Conservation (phyloP, 805 yeast genomes). For the Spathaspora boniae region DNA sequence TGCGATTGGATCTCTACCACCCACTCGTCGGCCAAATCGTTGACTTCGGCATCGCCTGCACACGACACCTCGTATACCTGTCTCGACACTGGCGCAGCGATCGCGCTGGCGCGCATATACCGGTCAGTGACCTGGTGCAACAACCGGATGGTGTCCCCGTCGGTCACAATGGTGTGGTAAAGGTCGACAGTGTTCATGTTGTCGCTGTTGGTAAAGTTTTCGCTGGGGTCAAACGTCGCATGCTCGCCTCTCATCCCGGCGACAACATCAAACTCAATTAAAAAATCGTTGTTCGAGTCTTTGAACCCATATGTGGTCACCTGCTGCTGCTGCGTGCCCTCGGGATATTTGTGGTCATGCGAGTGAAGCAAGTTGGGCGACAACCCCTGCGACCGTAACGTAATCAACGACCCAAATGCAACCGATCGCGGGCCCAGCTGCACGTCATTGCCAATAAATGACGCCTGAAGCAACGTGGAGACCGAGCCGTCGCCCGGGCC, state of each 20-base stretch:
- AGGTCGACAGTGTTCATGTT: slow-evolving; percentile 7
- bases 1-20: slow-evolving; percentile 75
- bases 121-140: slow-evolving; percentile 68
- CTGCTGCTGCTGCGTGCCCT: slow-evolving; percentile 92
- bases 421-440: slow-evolving; percentile 64
- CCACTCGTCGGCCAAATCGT: slow-evolving; percentile 91
- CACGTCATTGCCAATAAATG: slow-evolving; percentile 65
- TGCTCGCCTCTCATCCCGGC: slow-evolving; percentile 24
- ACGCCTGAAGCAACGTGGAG: slow-evolving; percentile 86
- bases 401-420: slow-evolving; percentile 58
- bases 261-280: slow-evolving; percentile 53
- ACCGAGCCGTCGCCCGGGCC: slow-evolving; percentile 95
- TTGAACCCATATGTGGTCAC: slow-evolving; percentile 88
- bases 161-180: slow-evolving; percentile 37
- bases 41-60: slow-evolving; percentile 67
- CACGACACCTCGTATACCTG: slow-evolving; percentile 81
- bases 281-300: slow-evolving; percentile 84
- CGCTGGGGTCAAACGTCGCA: slow-evolving; percentile 29
- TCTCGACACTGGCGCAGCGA: slow-evolving; percentile 70
- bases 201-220: slow-evolving; percentile 14
- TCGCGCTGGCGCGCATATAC: slow-evolving; percentile 78
- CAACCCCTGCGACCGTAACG: slow-evolving; percentile 67
- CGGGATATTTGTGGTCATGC: slow-evolving; percentile 81
- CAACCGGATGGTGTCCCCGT: slow-evolving; percentile 69
- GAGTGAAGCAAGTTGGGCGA: slow-evolving; percentile 82